phyloP scores from a whole-genome alignment of 2,329 filamentous ascomycete species.

The Tolypocladium album region DNA sequence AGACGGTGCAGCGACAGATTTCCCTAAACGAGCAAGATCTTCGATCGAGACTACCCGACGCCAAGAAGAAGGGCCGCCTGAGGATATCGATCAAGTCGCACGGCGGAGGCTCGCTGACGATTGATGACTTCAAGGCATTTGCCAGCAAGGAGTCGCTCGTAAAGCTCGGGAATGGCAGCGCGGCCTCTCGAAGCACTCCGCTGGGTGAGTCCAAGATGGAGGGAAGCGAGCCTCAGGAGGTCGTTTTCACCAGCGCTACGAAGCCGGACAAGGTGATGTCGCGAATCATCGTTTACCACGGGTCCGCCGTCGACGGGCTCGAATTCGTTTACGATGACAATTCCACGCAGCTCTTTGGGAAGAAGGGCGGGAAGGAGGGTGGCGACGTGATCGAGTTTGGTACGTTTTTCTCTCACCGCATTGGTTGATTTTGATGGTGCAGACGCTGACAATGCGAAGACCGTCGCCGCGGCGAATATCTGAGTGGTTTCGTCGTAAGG shows the following conservation, averaged over 20 bases:
- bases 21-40: constrained; percentile 66
- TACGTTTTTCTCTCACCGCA: constrained; percentile 28
- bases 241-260: constrained; percentile 61
- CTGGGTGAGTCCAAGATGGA: constrained; percentile 64
- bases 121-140: constrained; percentile 66
- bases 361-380: constrained; percentile 57
- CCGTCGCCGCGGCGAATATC: constrained; percentile 71
- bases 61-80: constrained; percentile 60
- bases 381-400: constrained; percentile 69
- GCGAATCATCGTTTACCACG: constrained; percentile 66
- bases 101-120: constrained; percentile 60
- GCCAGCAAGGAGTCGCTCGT: constrained; percentile 61
- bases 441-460: constrained; percentile 40
- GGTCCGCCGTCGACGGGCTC: constrained; percentile 67
- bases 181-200: constrained; percentile 65
- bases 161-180: constrained; percentile 59
- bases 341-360: constrained; percentile 78
- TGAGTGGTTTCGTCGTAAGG: constrained; percentile 77
- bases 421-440: not conserved
- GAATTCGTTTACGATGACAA: constrained; percentile 91
- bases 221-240: constrained; percentile 57
- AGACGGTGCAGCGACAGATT: constrained; percentile 58
- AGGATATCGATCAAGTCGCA: constrained; percentile 67
- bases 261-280: constrained; percentile 64
- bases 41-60: constrained; percentile 58